Evolutionary conservation across 2,329 filamentous ascomycete species (phyloP).

Genomic region (Phaeosphaeriaceae sp.): DNA sequence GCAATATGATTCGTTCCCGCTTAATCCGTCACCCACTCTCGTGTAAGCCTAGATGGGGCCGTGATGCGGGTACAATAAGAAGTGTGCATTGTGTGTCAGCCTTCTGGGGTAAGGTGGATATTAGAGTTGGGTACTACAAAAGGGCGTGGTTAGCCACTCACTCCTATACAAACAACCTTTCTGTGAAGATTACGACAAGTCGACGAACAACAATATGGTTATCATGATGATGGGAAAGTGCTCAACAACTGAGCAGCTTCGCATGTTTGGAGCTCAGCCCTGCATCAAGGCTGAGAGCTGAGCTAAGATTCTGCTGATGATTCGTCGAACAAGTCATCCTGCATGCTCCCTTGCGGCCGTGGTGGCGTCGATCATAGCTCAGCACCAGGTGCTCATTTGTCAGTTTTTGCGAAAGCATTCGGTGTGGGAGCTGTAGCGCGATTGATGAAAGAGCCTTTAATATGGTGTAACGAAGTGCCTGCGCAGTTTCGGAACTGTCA

Average conservation of each 20-base stretch:
- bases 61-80: conserved; percentile 10
- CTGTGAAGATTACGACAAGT: no score
- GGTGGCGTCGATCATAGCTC: conserved; percentile 10
- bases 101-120: neutral
- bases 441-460: neutral
- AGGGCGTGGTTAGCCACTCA: neutral
- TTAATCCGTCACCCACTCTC: conserved; percentile 6
- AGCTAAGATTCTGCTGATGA: conserved; percentile 20
- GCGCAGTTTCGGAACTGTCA: no score
- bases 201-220: neutral
- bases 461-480: no score
- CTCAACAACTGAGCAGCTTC: neutral
- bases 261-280: conserved; percentile 13
- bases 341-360: conserved; percentile 10
- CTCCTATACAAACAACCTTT: no score
- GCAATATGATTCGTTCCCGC: conserved; percentile 12
- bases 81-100: conserved; percentile 11
- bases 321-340: conserved; percentile 17
- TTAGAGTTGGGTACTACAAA: neutral
- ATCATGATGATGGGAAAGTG: neutral
- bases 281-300: conserved; percentile 21
- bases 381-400: conserved; percentile 12
- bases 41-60: conserved; percentile 10
- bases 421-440: conserved; percentile 7
- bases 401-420: conserved; percentile 5